phyloP scores from a whole-genome alignment of 2,329 filamentous ascomycete genomes.

The Sarocladium strictum region DNA sequence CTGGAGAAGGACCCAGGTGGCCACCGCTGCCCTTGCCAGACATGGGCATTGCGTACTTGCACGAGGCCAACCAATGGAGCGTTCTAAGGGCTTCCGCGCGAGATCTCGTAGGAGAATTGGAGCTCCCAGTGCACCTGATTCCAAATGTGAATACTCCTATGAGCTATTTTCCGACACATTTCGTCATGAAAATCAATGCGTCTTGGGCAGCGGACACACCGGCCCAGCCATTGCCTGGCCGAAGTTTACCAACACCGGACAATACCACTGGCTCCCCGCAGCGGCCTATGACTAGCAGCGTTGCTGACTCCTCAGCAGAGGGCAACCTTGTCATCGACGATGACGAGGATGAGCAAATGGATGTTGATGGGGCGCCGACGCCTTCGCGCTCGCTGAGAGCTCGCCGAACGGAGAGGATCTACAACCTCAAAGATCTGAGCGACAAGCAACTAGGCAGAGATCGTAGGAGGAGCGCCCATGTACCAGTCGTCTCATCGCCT shows the following conservation, averaged over 20 bases:
- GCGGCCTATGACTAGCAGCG: not conserved
- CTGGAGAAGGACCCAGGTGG: constrained; percentile 43
- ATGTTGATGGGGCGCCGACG: constrained; percentile 40
- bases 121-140: not conserved
- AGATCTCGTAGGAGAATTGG: not conserved
- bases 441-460: constrained; percentile 51
- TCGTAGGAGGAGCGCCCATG: constrained; percentile 28
- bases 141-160: not conserved
- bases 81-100: not conserved
- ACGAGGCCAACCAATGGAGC: not conserved
- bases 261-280: not conserved
- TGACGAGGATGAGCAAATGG: not conserved
- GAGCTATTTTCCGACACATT: constrained; percentile 29
- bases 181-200: constrained; percentile 43
- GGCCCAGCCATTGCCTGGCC: constrained; percentile 24
- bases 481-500: not conserved
- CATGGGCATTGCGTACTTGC: not conserved
- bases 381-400: constrained; percentile 45
- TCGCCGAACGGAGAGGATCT: constrained; percentile 43
- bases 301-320: not conserved
- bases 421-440: constrained; percentile 55
- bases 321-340: constrained; percentile 11
- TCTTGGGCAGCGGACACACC: constrained; percentile 32
- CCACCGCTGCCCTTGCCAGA: constrained; percentile 33
- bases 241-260: not conserved